Evolutionary conservation across 1,139 yeast genomes (phyloP), one percentile per base, ranked within the genome.

Genomic region (Kodamaea suecica): DNA sequence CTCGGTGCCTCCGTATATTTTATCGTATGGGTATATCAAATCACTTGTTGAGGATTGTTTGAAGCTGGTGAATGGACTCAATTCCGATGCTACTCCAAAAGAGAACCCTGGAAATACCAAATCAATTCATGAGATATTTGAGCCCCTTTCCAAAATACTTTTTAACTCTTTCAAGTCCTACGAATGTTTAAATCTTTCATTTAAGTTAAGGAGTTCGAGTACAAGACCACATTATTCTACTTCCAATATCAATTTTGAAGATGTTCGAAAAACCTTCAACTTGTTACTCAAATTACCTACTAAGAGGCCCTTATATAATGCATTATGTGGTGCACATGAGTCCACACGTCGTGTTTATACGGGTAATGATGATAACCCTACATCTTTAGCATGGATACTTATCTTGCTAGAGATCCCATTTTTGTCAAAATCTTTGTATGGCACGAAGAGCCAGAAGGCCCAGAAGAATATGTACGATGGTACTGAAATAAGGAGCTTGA

Each of bases 401-500:
- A 72, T 83, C 3, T 52, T 82, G n/a, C 54, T 80, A 36, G 85
- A 80, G 39, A 71, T 78, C 14, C 92, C 92, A 0, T 66, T 73
- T 11, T 55, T 82, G 5, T 59, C 73, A 3, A 61, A 65, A 23
- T 69, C 80, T 6, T 57, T 44, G 30, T 35, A 36, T 25, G 35
- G 80, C 24, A 53, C 62, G 52, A 59, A 49, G 53, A 47, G 50
- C 52, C 47, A 28, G 44, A 40, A 33, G 28, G 35, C 40, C 31
- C 11, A 33, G 33, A 31, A 29, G 17, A 27, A 55, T 34, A 67
- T 69, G 68, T 57, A 66, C 25, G 72, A 72, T 21, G 57, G 69
- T 0, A 70, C 74, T 0, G 84, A 79, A 45, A 67, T 82, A 9
- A 72, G 72, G 41, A 57, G 73, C 0, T 48, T 80, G 11, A 68